phyloP scores from a whole-genome alignment of 2,329 filamentous ascomycete genomes.

The Thelonectria rubi region DNA sequence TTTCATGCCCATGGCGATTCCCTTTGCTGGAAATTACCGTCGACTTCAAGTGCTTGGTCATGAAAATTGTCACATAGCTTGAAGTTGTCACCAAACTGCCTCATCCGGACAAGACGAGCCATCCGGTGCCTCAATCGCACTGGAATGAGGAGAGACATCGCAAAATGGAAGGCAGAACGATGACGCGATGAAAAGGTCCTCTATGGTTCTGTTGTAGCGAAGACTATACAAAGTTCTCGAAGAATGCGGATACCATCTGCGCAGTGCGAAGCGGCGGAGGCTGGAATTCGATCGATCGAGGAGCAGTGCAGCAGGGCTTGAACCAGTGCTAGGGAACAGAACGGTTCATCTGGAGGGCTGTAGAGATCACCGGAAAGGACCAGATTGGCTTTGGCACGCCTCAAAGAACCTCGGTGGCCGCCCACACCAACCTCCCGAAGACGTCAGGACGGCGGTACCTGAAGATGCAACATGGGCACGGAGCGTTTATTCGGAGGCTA shows the following conservation, averaged over 20 bases:
- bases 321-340: not conserved
- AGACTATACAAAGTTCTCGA: constrained; percentile 38
- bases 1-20: not conserved
- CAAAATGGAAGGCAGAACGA: constrained; percentile 38
- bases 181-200: constrained; percentile 15
- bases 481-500: too few species aligned
- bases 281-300: constrained; percentile 19
- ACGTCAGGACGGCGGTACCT: too few species aligned
- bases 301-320: constrained; percentile 26
- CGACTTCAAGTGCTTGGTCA: constrained; percentile 10
- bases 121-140: constrained; percentile 22
- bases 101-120: constrained; percentile 28
- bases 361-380: not conserved
- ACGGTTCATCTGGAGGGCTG: not conserved
- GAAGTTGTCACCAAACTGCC: constrained; percentile 37
- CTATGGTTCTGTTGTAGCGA: constrained; percentile 16
- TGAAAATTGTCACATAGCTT: constrained; percentile 24
- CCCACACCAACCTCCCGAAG: too few species aligned
- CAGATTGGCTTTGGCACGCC: too few species aligned
- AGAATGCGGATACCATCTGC: constrained; percentile 18
- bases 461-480: too few species aligned
- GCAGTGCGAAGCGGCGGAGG: constrained; percentile 12
- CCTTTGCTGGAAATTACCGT: constrained; percentile 13
- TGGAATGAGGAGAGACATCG: constrained; percentile 26
- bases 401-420: too few species aligned